Conservation (phyloP, 2,329 filamentous ascomycete species). For the Lizonia empirigonia region DNA sequence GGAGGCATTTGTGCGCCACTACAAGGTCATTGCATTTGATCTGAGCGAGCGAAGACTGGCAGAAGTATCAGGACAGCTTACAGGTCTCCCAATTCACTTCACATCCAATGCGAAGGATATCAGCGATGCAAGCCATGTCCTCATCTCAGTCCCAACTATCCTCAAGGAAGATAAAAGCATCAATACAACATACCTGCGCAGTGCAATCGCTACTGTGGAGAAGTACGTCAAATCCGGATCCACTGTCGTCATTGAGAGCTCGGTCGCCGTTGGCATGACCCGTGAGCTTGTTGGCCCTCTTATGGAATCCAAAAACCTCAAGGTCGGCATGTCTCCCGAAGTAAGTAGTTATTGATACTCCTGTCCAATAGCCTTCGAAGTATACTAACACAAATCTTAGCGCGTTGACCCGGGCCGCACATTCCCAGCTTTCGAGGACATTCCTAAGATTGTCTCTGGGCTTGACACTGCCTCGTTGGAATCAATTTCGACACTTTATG, state of each 20-base stretch:
- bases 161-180: conserved; percentile 55
- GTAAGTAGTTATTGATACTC: too few species aligned
- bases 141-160: conserved; percentile 61
- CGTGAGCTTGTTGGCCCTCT: conserved; percentile 58
- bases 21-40: conserved; percentile 51
- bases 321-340: conserved; percentile 44
- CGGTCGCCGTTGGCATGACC: conserved; percentile 62
- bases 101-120: conserved; percentile 45
- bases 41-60: not conserved
- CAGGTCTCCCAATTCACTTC: not conserved
- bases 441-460: conserved; percentile 62
- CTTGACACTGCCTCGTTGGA: conserved; percentile 54
- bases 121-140: conserved; percentile 56
- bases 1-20: conserved; percentile 50
- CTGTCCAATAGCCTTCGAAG: too few species aligned
- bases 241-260: conserved; percentile 60
- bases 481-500: conserved; percentile 55
- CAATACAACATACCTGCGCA: conserved; percentile 55
- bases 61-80: not conserved
- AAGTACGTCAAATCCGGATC: conserved; percentile 52
- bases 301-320: conserved; percentile 21
- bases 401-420: conserved; percentile 59
- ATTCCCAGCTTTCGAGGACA: conserved; percentile 46
- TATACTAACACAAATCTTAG: too few species aligned
- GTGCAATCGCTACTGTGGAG: conserved; percentile 52